phyloP scores from a whole-genome alignment of 768 basidiomycete species.

The Phanerochaete carnosa region DNA sequence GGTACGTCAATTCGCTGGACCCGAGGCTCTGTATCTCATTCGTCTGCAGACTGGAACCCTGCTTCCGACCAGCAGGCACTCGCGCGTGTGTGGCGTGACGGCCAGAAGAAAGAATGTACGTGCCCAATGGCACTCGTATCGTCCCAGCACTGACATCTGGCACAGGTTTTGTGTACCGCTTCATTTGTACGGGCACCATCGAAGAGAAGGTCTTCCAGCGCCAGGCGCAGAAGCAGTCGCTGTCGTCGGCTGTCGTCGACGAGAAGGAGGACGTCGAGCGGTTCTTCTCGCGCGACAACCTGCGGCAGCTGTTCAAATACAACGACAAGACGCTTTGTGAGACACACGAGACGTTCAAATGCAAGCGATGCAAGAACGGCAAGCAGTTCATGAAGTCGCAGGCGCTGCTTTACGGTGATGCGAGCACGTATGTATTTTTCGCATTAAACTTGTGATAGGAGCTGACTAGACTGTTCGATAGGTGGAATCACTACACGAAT shows the following conservation, averaged over 20 bases:
- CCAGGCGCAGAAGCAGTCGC: conserved; percentile 92
- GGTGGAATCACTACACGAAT: conserved; percentile 98
- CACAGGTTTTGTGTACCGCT: conserved; percentile 94
- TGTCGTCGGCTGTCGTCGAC: conserved; percentile 97
- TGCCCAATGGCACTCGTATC: not conserved
- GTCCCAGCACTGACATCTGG: not conserved
- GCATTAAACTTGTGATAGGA: conserved; percentile 1
- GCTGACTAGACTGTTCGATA: conserved; percentile 27
- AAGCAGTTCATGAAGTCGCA: conserved; percentile 80
- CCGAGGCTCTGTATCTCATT: not conserved
- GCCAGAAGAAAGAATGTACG: conserved; percentile 99
- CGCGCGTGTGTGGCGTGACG: conserved; percentile 98
- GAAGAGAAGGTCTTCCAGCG: conserved; percentile 99
- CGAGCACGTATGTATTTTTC: conserved; percentile 78
- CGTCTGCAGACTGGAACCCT: conserved; percentile 87
- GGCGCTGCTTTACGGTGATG: conserved; percentile 92
- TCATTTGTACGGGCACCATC: conserved; percentile 95
- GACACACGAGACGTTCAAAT: conserved; percentile 98
- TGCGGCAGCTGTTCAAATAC: conserved; percentile 89
- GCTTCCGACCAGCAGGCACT: conserved; percentile 98
- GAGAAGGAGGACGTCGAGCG: conserved; percentile 94
- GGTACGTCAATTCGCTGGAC: conserved; percentile 41
- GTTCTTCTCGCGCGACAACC: conserved; percentile 87
- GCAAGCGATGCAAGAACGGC: conserved; percentile 85
- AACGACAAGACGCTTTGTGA: conserved; percentile 85